Percentiles rank a stretch among this genome's conserved stretches.
These are phyloP conservation scores for Rhodosporidiobolus odoratus DNA, from an alignment of 768 basidiomycete species.

Conservation along the genomic window DNA sequence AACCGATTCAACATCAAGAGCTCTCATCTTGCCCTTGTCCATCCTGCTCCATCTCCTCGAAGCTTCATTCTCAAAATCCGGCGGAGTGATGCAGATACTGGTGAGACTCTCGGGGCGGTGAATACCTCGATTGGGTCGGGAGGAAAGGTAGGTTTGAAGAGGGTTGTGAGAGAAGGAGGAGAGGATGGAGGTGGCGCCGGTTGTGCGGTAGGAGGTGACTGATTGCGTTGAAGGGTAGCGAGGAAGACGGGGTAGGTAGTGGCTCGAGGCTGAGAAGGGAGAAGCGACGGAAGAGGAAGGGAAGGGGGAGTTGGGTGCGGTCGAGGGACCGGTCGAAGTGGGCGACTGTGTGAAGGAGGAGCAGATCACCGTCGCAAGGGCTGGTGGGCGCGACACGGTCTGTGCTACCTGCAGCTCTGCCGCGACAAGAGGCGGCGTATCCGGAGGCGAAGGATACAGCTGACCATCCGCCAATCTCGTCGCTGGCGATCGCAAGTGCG, in stretches of 20 bases:
- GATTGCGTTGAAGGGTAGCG: background rate
- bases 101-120: constrained; percentile 1
- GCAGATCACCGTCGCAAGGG: background rate
- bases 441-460: constrained; percentile 22
- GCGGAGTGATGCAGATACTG: constrained; percentile 25
- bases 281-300: no score
- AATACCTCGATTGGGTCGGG: constrained; percentile 4
- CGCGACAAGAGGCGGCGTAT: constrained; percentile 1
- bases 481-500: background rate
- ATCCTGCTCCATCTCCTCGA: background rate
- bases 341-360: background rate
- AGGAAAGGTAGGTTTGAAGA: background rate
- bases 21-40: constrained; percentile 27
- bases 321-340: background rate
- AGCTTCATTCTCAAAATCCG: constrained; percentile 7
- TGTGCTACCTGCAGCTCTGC: background rate
- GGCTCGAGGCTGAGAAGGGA: background rate
- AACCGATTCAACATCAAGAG: constrained; percentile 1
- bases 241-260: background rate
- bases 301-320: background rate
- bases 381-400: background rate
- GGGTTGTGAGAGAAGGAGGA: constrained; percentile 2
- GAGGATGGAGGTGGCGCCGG: constrained; percentile 3
- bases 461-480: background rate
- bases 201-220: constrained; percentile 3